Evolutionary conservation across 495 filamentous ascomycete species (phyloP).

Genomic region (Penicillium verhagenii): DNA sequence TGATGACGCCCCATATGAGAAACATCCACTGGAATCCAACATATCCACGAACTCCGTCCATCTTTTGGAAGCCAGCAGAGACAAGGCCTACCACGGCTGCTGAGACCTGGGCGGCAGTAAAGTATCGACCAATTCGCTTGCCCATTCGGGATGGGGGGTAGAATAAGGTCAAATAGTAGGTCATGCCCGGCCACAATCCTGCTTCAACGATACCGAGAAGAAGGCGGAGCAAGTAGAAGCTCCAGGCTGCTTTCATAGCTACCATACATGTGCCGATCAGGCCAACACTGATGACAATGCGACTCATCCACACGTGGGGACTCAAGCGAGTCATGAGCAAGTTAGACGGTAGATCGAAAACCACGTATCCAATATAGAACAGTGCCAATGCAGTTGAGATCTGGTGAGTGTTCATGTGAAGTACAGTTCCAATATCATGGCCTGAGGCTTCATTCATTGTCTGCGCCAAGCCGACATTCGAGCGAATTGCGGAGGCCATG

Average conservation of each 20-base stretch:
- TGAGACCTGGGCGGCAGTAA: slow-evolving; percentile 84
- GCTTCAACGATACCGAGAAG: slow-evolving; percentile 85
- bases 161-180: slow-evolving; percentile 89
- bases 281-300: slow-evolving; percentile 85
- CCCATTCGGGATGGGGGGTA: slow-evolving; percentile 84
- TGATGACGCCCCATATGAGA: slow-evolving; percentile 78
- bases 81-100: slow-evolving; percentile 88
- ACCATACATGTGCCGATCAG: slow-evolving; percentile 80
- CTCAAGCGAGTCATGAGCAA: slow-evolving; percentile 82
- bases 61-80: slow-evolving; percentile 86
- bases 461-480: slow-evolving; percentile 85
- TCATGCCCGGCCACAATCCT: slow-evolving; percentile 95
- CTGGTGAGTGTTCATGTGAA: slow-evolving; percentile 67
- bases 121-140: slow-evolving; percentile 86
- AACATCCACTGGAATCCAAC: slow-evolving; percentile 97
- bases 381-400: slow-evolving; percentile 80
- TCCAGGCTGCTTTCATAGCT: slow-evolving; percentile 78
- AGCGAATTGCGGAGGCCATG: slow-evolving; percentile 85
- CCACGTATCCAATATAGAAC: slow-evolving; percentile 88
- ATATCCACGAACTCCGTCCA: slow-evolving; percentile 75
- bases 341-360: slow-evolving; percentile 88
- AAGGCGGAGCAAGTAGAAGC: slow-evolving; percentile 82
- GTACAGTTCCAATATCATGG: slow-evolving; percentile 67
- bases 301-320: slow-evolving; percentile 88
- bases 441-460: slow-evolving; percentile 74